Evolutionary conservation across 2,329 filamentous ascomycete genomes (phyloP), one percentile per base, ranked within the genome.

Genomic region (Ceratocystis huliohia): DNA sequence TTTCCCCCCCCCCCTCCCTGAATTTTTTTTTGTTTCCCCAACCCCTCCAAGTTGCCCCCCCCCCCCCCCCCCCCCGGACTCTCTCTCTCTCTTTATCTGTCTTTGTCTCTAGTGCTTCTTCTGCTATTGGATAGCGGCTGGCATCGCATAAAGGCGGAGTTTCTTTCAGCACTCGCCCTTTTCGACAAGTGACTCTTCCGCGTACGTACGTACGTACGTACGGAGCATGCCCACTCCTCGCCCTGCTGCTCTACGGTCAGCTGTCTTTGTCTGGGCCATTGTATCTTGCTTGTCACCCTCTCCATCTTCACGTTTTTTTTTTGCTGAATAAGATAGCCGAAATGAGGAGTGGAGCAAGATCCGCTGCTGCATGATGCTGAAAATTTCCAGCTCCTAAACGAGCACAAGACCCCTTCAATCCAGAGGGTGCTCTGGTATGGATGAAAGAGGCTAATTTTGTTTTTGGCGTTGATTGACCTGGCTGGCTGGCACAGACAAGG

Each of bases 291-390:
- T 62, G 33, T 62, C 33, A 44, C 41, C n/a, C 33, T 37, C 33
- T 13, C 33, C 13, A 46, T 62, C 33, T 37, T 46, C 41, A 15
- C 33, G 10, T 62, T 62, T 62, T 45, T 45, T 45, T 33, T n/a
- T 62, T 25, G 59, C 59, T 62, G 37, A 62, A 46, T 33, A 44
- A 44, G 59, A 44, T 44, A 62, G 28, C 59, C 33, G 59, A 46
- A 62, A 62, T 46, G 4, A 46, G 22, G 37, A 25, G 22, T 62
- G 59, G 41, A 62, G 25, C 20, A 20, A 10, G 41, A 25, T 44
- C 30, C 37, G n/a, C 59, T 25, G 25, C 20, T 28, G 15, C 59
- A 44, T 46, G 22, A 62, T 41, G 20, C 37, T 44, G 59, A 44
- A 30, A 44, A 44, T 44, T 46, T 25, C n/a, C 33, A 44, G 37